These are phyloP conservation scores for Ephemerocybe angulata DNA, from an alignment of 768 basidiomycete species.

Conservation along the genomic window DNA sequence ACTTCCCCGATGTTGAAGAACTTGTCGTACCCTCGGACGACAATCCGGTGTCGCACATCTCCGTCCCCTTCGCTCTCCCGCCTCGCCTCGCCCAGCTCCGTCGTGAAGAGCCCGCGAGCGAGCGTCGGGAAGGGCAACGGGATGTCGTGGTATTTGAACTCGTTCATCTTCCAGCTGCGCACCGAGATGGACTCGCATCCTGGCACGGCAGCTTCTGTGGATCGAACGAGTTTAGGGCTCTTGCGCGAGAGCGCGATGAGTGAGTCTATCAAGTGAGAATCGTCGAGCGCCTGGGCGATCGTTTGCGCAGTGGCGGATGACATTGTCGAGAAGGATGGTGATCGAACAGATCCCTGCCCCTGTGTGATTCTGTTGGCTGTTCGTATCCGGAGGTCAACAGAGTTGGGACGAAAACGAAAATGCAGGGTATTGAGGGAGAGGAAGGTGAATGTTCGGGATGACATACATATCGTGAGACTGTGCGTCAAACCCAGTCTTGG, in stretches of 20 bases:
- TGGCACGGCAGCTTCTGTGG: conserved; percentile 53
- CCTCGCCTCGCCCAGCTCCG: conserved; percentile 33
- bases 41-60: conserved; percentile 52
- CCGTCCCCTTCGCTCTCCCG: conserved; percentile 1
- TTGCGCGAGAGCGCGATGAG: conserved; percentile 51
- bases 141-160: conserved; percentile 88
- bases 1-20: conserved; percentile 98
- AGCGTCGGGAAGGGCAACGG: conserved; percentile 93
- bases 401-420: too few species aligned
- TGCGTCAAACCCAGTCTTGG: too few species aligned
- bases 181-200: conserved; percentile 48
- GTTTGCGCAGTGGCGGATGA: too few species aligned
- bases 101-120: conserved; percentile 85
- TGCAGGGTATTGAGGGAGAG: too few species aligned
- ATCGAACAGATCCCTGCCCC: too few species aligned
- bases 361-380: too few species aligned
- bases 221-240: conserved; percentile 62
- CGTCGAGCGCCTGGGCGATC: conserved; percentile 30
- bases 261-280: conserved; percentile 57
- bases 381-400: too few species aligned
- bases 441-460: too few species aligned
- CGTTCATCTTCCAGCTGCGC: conserved; percentile 96
- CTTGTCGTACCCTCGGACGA: conserved; percentile 94
- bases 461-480: too few species aligned
- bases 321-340: too few species aligned